Percentiles rank a stretch among this genome's conserved stretches.
Evolutionary conservation across 1,284 basidiomycete species (phyloP).

Genomic region (Clitocybe nebularis): DNA sequence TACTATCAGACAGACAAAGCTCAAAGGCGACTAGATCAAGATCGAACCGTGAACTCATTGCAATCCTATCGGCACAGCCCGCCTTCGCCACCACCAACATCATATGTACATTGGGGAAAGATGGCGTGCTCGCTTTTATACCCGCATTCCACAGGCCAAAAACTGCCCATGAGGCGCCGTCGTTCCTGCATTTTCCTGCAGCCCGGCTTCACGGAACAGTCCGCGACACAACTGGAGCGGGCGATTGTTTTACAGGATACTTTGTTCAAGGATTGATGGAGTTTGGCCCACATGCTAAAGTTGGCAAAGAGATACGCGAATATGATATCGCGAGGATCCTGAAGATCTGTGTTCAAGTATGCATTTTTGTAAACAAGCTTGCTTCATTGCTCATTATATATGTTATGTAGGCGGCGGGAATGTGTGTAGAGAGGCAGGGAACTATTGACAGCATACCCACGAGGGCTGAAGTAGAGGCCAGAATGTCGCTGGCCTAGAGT

Average conservation of each 20-base stretch:
- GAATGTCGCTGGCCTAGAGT: slow-evolving; percentile 14
- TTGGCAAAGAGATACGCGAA: slow-evolving; percentile 24
- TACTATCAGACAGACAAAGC: slow-evolving; percentile 16
- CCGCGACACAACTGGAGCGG: slow-evolving; percentile 55
- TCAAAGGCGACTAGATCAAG: slow-evolving; percentile 5
- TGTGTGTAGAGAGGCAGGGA: slow-evolving; percentile 52
- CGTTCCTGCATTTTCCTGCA: slow-evolving; percentile 40
- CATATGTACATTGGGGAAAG: slow-evolving; percentile 50
- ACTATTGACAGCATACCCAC: slow-evolving; percentile 54
- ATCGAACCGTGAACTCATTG: slow-evolving; percentile 20
- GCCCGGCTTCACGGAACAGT: slow-evolving; percentile 35
- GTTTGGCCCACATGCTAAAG: slow-evolving; percentile 22
- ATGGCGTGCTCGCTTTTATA: slow-evolving; percentile 41
- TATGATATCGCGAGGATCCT: slow-evolving; percentile 33
- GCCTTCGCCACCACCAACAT: slow-evolving; percentile 37
- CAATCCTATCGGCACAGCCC: slow-evolving; percentile 19
- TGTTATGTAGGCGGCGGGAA: slow-evolving; percentile 44
- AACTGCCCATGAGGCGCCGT: slow-evolving; percentile 15
- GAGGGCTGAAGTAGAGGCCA: slow-evolving; percentile 32
- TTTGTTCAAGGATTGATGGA: slow-evolving; percentile 52
- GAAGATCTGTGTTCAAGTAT: slow-evolving; percentile 37
- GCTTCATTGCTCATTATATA: slow-evolving; percentile 1
- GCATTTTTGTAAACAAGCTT: not conserved
- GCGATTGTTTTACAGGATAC: slow-evolving; percentile 59
- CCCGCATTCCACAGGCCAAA: slow-evolving; percentile 22